phyloP scores from a whole-genome alignment of 108 stramenopile species.

The Parietichytrium sp. region DNA sequence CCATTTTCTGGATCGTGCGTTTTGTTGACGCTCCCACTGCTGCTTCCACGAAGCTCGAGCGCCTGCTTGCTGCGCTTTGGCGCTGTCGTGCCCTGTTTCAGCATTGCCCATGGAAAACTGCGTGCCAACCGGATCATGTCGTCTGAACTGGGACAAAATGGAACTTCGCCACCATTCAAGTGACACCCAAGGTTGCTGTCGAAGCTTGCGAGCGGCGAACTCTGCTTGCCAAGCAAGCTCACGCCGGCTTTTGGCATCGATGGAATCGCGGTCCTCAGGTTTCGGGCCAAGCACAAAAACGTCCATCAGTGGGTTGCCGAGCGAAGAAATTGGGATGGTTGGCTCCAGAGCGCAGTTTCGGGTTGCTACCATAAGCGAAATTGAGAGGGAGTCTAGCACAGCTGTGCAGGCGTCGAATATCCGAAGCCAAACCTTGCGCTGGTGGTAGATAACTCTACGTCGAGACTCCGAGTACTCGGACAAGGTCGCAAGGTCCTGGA shows the following conservation, averaged over 20 bases:
- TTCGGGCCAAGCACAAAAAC: constrained; percentile 19
- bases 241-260: constrained; percentile 1
- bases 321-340: not conserved
- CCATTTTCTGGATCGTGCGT: not conserved
- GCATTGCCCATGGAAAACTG: not conserved
- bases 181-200: constrained; percentile 2
- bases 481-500: not conserved
- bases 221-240: constrained; percentile 29
- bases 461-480: not conserved
- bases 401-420: constrained; percentile 17
- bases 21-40: constrained; percentile 12
- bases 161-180: constrained; percentile 9
- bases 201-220: not conserved
- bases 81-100: not conserved
- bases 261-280: not conserved
- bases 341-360: constrained; percentile 6
- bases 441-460: not conserved
- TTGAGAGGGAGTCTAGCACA: not conserved
- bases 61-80: not conserved
- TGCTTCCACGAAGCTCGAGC: not conserved
- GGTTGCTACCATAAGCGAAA: not conserved
- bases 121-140: not conserved
- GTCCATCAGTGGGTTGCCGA: constrained; percentile 12
- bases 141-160: not conserved
- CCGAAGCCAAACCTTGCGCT: not conserved